A percentile compares a stretch with the other conserved stretches of the same genome.
Evolutionary conservation across 2,329 filamentous ascomycete genomes (phyloP).

Genomic region (Pseudopithomyces maydicus): DNA sequence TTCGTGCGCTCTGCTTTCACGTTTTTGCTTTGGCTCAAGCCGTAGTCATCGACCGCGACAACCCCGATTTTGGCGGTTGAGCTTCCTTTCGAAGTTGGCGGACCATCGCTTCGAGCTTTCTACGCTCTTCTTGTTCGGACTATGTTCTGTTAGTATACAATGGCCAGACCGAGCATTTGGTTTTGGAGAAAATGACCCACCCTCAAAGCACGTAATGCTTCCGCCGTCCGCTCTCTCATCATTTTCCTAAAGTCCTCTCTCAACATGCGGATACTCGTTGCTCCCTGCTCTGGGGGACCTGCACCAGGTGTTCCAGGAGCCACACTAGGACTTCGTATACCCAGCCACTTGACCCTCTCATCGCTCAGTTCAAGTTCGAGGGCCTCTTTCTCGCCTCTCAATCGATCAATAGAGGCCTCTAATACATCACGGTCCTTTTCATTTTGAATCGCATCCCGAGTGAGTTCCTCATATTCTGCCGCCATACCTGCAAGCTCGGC

Average conservation of each 20-base stretch:
- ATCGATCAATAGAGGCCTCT: slow-evolving; percentile 66
- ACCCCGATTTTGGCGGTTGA: slow-evolving; percentile 22
- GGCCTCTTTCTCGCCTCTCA: slow-evolving; percentile 67
- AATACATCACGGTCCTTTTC: slow-evolving; percentile 72
- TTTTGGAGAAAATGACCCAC: slow-evolving; percentile 53
- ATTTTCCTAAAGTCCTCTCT: slow-evolving; percentile 80
- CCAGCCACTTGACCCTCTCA: slow-evolving; percentile 70
- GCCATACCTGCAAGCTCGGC: slow-evolving; percentile 70
- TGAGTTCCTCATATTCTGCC: slow-evolving; percentile 72
- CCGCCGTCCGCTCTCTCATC: slow-evolving; percentile 73
- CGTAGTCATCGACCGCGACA: slow-evolving; percentile 9
- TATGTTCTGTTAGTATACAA: slow-evolving; percentile 43
- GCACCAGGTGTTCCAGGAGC: slow-evolving; percentile 33
- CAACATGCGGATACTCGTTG: slow-evolving; percentile 70
- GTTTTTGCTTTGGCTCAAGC: neutral
- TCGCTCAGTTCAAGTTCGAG: slow-evolving; percentile 69
- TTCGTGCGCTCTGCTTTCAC: neutral
- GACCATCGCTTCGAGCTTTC: slow-evolving; percentile 67
- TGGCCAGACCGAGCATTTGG: neutral
- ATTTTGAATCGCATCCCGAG: slow-evolving; percentile 70
- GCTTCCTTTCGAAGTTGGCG: slow-evolving; percentile 57
- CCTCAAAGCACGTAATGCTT: slow-evolving; percentile 67
- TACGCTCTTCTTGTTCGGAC: slow-evolving; percentile 74
- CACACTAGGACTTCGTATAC: slow-evolving; percentile 60
- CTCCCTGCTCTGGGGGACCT: slow-evolving; percentile 49